phyloP scores from a whole-genome alignment of 352 stramenopile species.

The Blastocystis sp. region DNA sequence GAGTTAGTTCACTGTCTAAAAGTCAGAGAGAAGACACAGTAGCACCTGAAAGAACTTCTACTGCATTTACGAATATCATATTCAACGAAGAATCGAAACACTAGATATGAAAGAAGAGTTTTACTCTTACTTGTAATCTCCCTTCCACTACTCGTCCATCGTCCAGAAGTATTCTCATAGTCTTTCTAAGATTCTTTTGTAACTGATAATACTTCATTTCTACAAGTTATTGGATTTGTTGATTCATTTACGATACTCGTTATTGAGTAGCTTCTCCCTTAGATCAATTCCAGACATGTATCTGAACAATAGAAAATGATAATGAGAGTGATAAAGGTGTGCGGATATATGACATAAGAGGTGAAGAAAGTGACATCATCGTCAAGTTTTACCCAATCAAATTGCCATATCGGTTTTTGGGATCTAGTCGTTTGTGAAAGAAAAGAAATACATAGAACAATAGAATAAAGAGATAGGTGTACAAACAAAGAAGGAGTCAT shows the following conservation, averaged over 20 bases:
- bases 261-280: neutral
- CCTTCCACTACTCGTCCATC: neutral
- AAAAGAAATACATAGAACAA: too few relatives aligned
- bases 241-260: neutral
- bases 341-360: too few relatives aligned
- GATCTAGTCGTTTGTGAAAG: too few relatives aligned
- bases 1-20: neutral
- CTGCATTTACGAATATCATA: slow-evolving; percentile 1
- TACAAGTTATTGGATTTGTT: neutral
- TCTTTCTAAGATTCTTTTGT: neutral
- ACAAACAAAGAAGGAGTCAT: too few relatives aligned
- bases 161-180: neutral
- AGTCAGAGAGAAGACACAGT: neutral
- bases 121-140: neutral
- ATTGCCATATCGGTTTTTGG: too few relatives aligned
- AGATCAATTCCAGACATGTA: too few relatives aligned
- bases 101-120: neutral
- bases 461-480: too few relatives aligned
- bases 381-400: too few relatives aligned
- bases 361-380: too few relatives aligned
- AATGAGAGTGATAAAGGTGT: too few relatives aligned
- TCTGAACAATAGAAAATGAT: too few relatives aligned
- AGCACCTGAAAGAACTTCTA: neutral
- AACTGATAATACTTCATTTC: neutral
- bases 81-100: slow-evolving; percentile 24